phyloP scores from a whole-genome alignment of 352 stramenopile genomes.

The Aphanomyces euteiches region DNA sequence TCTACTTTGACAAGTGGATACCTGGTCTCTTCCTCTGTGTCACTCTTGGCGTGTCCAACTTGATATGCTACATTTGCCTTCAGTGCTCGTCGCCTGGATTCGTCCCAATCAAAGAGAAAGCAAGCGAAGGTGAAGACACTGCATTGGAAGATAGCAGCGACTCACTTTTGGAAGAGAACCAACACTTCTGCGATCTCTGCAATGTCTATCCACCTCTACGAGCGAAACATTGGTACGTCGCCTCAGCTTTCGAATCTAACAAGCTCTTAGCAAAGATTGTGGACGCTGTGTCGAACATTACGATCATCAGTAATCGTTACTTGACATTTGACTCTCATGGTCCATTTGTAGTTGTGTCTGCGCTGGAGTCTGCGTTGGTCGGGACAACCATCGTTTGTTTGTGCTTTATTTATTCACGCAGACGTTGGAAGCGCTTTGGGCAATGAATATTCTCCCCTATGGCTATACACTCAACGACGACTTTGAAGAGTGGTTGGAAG shows the following conservation, averaged over 20 bases:
- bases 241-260: background rate
- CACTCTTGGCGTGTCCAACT: constrained; percentile 41
- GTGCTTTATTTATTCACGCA: constrained; percentile 62
- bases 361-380: constrained; percentile 66
- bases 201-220: constrained; percentile 58
- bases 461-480: constrained; percentile 53
- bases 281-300: constrained; percentile 69
- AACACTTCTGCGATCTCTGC: constrained; percentile 59
- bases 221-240: constrained; percentile 63
- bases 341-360: constrained; percentile 58
- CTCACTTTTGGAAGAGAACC: constrained; percentile 34
- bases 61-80: constrained; percentile 48
- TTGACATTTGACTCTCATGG: background rate
- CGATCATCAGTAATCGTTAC: constrained; percentile 63
- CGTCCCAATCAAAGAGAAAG: constrained; percentile 32
- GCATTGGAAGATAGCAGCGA: constrained; percentile 35
- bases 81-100: constrained; percentile 65
- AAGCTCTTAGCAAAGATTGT: constrained; percentile 56
- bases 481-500: constrained; percentile 69
- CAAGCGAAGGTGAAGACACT: background rate
- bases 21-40: constrained; percentile 43
- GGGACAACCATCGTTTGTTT: constrained; percentile 65
- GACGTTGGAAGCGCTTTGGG: constrained; percentile 44
- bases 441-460: constrained; percentile 49
- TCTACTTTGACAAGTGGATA: constrained; percentile 34